Percentiles rank a stretch among this genome's conserved stretches.
phyloP scores from a whole-genome alignment of 2,329 filamentous ascomycete genomes.

The Penicillium italicum region DNA sequence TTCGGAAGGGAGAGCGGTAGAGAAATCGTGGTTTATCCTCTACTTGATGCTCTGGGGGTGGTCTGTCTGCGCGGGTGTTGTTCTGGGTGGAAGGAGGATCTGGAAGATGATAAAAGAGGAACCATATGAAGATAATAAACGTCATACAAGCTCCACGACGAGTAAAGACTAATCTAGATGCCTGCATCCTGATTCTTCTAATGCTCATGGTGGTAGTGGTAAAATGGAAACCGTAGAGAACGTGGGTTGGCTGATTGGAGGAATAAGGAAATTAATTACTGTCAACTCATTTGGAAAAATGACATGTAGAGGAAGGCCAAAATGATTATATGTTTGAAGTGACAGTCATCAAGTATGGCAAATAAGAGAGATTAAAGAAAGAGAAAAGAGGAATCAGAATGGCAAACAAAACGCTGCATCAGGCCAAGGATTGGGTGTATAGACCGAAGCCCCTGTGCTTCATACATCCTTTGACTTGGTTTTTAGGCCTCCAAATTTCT shows the following conservation, averaged over 20 bases:
- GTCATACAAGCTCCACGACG: constrained; percentile 32
- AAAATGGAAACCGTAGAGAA: not conserved
- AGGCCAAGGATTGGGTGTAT: not conserved
- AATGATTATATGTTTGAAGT: not conserved
- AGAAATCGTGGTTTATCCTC: not conserved
- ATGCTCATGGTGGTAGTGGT: not conserved
- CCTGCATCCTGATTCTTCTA: not conserved
- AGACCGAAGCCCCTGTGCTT: not conserved
- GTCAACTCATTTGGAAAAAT: not conserved
- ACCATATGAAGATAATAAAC: not conserved
- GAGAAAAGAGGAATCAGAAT: not conserved
- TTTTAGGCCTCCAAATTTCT: not conserved
- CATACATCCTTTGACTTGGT: not conserved
- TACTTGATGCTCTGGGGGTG: constrained; percentile 15
- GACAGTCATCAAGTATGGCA: not conserved
- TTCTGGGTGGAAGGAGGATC: not conserved
- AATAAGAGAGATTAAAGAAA: not conserved
- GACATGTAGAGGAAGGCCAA: not conserved
- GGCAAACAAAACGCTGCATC: not conserved
- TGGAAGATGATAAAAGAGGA: constrained; percentile 2
- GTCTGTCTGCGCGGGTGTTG: constrained; percentile 1
- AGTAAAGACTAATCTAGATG: not conserved
- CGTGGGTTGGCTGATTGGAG: too few relatives aligned
- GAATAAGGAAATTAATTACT: not conserved
- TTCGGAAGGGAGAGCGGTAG: not conserved